These are phyloP conservation scores for Phylloporus scabripes DNA, from an alignment of 768 basidiomycete genomes.

Conservation along the genomic window DNA sequence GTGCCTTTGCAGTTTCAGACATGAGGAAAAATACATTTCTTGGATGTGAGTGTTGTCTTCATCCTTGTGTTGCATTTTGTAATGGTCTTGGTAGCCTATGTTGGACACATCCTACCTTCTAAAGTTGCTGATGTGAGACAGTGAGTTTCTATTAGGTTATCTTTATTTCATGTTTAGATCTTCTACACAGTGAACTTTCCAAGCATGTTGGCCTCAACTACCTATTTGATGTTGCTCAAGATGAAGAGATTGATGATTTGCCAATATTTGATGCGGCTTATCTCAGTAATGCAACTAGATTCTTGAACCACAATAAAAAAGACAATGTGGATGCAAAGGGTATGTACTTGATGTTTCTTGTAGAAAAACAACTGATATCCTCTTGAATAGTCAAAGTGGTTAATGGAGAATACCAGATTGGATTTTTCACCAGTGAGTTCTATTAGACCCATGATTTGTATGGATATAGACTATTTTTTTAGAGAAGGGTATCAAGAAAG, in stretches of 20 bases:
- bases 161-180: not conserved
- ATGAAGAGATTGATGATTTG: fast-evolving
- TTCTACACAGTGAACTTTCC: conserved; percentile 7
- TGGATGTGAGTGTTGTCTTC: conserved; percentile 25
- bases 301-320: conserved; percentile 33
- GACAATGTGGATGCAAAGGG: conserved; percentile 23
- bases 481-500: conserved; percentile 25
- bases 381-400: conserved; percentile 23
- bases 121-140: conserved; percentile 10
- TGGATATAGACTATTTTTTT: not conserved
- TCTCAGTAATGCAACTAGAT: conserved; percentile 42
- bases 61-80: not conserved
- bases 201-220: conserved; percentile 30
- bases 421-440: conserved; percentile 33
- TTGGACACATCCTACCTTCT: conserved; percentile 25
- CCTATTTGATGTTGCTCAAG: conserved; percentile 23
- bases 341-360: conserved; percentile 12
- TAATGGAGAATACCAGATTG: conserved; percentile 33
- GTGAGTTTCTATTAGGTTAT: not conserved
- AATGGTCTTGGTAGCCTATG: conserved; percentile 33
- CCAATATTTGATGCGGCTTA: conserved; percentile 34
- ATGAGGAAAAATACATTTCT: conserved; percentile 25
- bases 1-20: conserved; percentile 37
- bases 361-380: not conserved
- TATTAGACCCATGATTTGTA: not conserved